These are phyloP conservation scores for Ambrosia artemisiifolia DNA, from an alignment of 129 eudicot species.

Conservation along the genomic window DNA sequence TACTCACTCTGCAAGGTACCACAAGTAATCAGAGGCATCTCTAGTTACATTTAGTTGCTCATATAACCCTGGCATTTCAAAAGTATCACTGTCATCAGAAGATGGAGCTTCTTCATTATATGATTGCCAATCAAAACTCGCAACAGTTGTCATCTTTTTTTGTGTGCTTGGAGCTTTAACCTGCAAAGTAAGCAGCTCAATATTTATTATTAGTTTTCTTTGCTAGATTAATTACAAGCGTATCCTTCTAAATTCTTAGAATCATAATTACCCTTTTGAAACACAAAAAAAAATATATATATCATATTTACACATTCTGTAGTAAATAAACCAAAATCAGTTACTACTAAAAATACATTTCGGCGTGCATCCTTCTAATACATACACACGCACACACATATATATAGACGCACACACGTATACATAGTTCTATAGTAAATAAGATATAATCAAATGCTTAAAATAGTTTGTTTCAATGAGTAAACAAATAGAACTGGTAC, in stretches of 20 bases:
- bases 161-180: constrained; percentile 38
- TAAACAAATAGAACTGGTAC: neutral
- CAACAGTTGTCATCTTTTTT: constrained; percentile 55
- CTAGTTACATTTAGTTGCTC: constrained; percentile 78
- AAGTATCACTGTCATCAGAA: constrained; percentile 57
- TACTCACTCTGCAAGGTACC: constrained; percentile 87
- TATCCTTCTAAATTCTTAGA: neutral
- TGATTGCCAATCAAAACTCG: constrained; percentile 66
- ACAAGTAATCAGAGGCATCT: constrained; percentile 84
- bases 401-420: no score
- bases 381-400: neutral
- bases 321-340: neutral
- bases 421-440: no score
- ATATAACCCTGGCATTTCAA: constrained; percentile 55
- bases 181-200: constrained; percentile 37
- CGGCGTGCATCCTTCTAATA: neutral
- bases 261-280: neutral
- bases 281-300: neutral
- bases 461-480: neutral
- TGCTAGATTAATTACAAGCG: neutral
- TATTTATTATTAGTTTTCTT: neutral
- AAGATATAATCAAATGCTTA: neutral
- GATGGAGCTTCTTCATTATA: constrained; percentile 72
- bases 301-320: neutral
- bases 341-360: neutral